These are phyloP conservation scores for Phytophthora citricola DNA, from an alignment of 352 stramenopile species.

Conservation along the genomic window DNA sequence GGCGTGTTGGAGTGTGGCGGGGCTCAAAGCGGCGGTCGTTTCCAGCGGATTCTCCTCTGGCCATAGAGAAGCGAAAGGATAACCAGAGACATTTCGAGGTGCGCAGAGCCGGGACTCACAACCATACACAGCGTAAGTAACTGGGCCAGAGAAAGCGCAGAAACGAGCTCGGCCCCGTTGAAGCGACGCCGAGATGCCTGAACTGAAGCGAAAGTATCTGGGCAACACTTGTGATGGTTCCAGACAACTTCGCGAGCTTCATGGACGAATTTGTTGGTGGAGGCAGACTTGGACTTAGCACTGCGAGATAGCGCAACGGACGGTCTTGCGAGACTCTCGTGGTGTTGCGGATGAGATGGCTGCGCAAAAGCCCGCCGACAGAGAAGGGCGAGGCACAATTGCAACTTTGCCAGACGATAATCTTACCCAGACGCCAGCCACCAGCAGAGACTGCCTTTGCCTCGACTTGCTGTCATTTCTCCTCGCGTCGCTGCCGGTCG, in stretches of 20 bases:
- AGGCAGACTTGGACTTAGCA: background rate
- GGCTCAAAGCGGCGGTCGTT: constrained; percentile 14
- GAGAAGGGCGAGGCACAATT: constrained; percentile 18
- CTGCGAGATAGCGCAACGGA: background rate
- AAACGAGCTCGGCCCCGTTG: constrained; percentile 1
- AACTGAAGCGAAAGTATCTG: constrained; percentile 14
- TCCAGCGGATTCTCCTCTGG: constrained; percentile 22
- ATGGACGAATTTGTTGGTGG: too few species aligned
- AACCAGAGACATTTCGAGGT: constrained; percentile 28
- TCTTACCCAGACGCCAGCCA: constrained; percentile 26
- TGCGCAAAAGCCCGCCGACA: constrained; percentile 16
- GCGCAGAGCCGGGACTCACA: constrained; percentile 17
- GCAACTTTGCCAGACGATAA: constrained; percentile 9
- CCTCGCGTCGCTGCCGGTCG: background rate
- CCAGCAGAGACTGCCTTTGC: constrained; percentile 3
- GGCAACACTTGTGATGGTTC: constrained; percentile 31
- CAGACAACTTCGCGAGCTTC: constrained; percentile 1
- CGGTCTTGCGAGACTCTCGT: constrained; percentile 1
- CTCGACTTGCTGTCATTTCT: constrained; percentile 2
- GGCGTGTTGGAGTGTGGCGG: constrained; percentile 29
- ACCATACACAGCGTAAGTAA: constrained; percentile 44
- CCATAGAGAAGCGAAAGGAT: constrained; percentile 29
- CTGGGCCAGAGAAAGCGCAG: constrained; percentile 16
- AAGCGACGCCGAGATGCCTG: constrained; percentile 19
- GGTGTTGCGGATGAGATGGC: constrained; percentile 13